Percentiles rank a stretch among this genome's conserved stretches.
Evolutionary conservation across 2,329 filamentous ascomycete genomes (phyloP).

Genomic region (Didymellaceae sp.): DNA sequence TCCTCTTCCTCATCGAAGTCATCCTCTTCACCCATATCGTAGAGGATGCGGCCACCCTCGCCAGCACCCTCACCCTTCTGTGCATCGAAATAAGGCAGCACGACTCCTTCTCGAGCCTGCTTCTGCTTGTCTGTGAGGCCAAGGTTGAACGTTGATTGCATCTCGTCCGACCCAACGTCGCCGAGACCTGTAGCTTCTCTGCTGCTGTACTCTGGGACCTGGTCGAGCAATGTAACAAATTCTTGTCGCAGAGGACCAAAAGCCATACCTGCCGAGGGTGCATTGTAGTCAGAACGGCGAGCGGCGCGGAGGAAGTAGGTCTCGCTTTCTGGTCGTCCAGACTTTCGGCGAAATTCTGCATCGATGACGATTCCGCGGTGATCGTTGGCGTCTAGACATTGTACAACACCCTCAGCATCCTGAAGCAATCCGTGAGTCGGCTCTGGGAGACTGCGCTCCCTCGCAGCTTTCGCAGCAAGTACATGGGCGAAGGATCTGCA

Average conservation of each 20-base stretch:
- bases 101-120: slow-evolving; percentile 83
- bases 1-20: slow-evolving; percentile 97
- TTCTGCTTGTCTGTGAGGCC: slow-evolving; percentile 90
- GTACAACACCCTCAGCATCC: slow-evolving; percentile 76
- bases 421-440: slow-evolving; percentile 82
- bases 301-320: slow-evolving; percentile 60
- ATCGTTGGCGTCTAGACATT: slow-evolving; percentile 67
- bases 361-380: slow-evolving; percentile 71
- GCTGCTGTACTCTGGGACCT: slow-evolving; percentile 63
- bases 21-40: slow-evolving; percentile 96
- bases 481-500: slow-evolving; percentile 76
- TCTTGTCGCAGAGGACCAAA: slow-evolving; percentile 55
- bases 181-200: slow-evolving; percentile 17
- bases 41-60: slow-evolving; percentile 90
- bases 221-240: slow-evolving; percentile 69
- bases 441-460: slow-evolving; percentile 74
- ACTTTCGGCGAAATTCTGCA: slow-evolving; percentile 85
- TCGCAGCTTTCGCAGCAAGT: slow-evolving; percentile 75
- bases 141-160: slow-evolving; percentile 78
- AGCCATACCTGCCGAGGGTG: slow-evolving; percentile 15
- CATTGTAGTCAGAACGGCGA: slow-evolving; percentile 25
- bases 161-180: slow-evolving; percentile 42
- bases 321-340: slow-evolving; percentile 78
- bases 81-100: slow-evolving; percentile 95
- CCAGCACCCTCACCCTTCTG: slow-evolving; percentile 75